Percentiles rank a stretch among this genome's conserved stretches.
These are phyloP conservation scores for Monosporozyma yasuniensis DNA, from an alignment of 805 yeast genomes.

Conservation along the genomic window DNA sequence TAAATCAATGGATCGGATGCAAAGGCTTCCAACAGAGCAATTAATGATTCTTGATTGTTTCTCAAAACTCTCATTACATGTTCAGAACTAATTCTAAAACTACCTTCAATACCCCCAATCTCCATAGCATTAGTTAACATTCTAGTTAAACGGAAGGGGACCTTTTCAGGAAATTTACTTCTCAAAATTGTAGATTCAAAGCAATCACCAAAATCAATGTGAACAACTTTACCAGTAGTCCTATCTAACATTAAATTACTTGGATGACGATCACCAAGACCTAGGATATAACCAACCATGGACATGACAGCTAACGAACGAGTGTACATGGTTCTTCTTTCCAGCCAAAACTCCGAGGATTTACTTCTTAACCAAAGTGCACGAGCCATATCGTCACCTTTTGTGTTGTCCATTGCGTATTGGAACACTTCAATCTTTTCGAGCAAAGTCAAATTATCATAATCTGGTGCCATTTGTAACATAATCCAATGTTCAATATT, in stretches of 20 bases:
- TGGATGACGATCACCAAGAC: slow-evolving; percentile 97
- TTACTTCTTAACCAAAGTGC: slow-evolving; percentile 94
- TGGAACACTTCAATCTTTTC: slow-evolving; percentile 96
- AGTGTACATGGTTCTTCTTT: slow-evolving; percentile 91
- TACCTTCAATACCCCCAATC: slow-evolving; percentile 96
- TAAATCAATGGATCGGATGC: slow-evolving; percentile 97
- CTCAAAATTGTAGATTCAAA: slow-evolving; percentile 95
- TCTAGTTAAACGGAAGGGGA: slow-evolving; percentile 91
- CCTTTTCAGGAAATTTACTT: slow-evolving; percentile 96
- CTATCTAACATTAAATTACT: slow-evolving; percentile 93
- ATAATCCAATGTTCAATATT: slow-evolving; percentile 92
- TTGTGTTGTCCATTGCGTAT: slow-evolving; percentile 86
- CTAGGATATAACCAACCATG: slow-evolving; percentile 95
- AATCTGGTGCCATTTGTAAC: slow-evolving; percentile 96
- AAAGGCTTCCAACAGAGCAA: slow-evolving; percentile 97
- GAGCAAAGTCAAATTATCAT: slow-evolving; percentile 76
- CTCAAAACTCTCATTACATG: slow-evolving; percentile 93
- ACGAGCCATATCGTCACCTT: slow-evolving; percentile 92
- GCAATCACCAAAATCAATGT: slow-evolving; percentile 98
- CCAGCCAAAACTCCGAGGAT: slow-evolving; percentile 96
- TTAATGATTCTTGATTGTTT: slow-evolving; percentile 88
- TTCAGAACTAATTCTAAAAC: slow-evolving; percentile 92
- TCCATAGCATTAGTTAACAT: slow-evolving; percentile 99
- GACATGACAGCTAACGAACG: slow-evolving; percentile 97
- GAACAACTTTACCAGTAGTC: slow-evolving; percentile 89